phyloP scores from a whole-genome alignment of 257 asterid species.

The Ehretia macrophylla region DNA sequence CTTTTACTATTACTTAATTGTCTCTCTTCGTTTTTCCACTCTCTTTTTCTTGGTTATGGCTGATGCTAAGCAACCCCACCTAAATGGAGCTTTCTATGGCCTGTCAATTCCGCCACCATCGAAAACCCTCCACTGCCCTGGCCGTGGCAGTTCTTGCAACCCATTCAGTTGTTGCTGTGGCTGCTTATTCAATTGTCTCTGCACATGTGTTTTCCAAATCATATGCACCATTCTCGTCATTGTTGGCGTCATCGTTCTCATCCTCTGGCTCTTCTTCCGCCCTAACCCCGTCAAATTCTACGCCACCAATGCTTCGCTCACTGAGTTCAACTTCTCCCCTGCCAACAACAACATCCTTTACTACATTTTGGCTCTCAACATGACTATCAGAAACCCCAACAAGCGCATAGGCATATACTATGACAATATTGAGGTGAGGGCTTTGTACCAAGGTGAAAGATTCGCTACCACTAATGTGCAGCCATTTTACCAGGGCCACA shows the following conservation, averaged over 20 bases:
- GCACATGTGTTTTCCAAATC: constrained; percentile 77
- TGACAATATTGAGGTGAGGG: constrained; percentile 73
- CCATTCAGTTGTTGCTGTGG: constrained; percentile 73
- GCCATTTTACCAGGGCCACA: constrained; percentile 60
- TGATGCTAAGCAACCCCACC: not conserved
- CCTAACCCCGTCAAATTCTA: constrained; percentile 67
- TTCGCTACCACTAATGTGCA: constrained; percentile 23
- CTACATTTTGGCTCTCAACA: constrained; percentile 56
- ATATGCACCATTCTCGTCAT: constrained; percentile 44
- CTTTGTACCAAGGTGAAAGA: constrained; percentile 54
- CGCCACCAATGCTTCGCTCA: constrained; percentile 53
- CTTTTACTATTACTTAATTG: too few species aligned
- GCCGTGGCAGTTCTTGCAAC: constrained; percentile 56
- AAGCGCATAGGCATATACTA: constrained; percentile 81
- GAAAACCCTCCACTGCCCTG: constrained; percentile 53
- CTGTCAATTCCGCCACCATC: constrained; percentile 64
- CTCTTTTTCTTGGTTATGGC: not conserved
- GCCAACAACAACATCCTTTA: constrained; percentile 52
- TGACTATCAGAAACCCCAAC: constrained; percentile 82
- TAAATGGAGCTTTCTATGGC: constrained; percentile 61
- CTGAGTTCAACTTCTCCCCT: constrained; percentile 46
- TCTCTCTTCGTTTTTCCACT: not conserved
- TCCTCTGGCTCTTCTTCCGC: constrained; percentile 72
- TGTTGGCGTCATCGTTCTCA: constrained; percentile 31
- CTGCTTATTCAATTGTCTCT: constrained; percentile 57